Evolutionary conservation across 805 yeast species (phyloP).

Genomic region (Clavispora fructus): DNA sequence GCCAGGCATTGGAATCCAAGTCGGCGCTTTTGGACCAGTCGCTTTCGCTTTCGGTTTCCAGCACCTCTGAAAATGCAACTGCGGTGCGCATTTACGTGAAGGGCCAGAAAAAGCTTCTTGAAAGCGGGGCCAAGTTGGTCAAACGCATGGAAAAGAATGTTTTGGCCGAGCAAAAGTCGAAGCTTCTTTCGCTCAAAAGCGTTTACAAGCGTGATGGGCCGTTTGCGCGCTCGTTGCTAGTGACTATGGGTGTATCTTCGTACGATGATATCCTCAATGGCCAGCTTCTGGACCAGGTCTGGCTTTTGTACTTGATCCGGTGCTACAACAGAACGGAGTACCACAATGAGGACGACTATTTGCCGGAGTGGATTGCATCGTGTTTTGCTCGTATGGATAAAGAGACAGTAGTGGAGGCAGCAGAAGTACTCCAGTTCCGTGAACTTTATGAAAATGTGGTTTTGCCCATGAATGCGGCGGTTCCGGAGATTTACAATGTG

Average conservation of each 20-base stretch:
- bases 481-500: constrained; percentile 52
- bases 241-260: constrained; percentile 52
- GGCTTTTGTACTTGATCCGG: constrained; percentile 61
- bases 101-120: constrained; percentile 46
- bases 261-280: constrained; percentile 48
- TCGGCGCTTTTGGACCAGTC: constrained; percentile 30
- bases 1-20: constrained; percentile 49
- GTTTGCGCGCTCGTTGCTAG: constrained; percentile 50
- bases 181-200: constrained; percentile 50
- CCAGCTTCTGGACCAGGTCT: constrained; percentile 50
- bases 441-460: constrained; percentile 50
- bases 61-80: constrained; percentile 5
- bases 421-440: constrained; percentile 52
- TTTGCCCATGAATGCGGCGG: constrained; percentile 41
- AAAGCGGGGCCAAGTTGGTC: constrained; percentile 39
- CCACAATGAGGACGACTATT: constrained; percentile 25
- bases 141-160: constrained; percentile 42
- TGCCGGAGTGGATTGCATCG: constrained; percentile 49
- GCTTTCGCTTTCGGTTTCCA: constrained; percentile 12
- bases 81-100: constrained; percentile 42
- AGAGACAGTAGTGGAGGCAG: constrained; percentile 39
- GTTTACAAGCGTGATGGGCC: constrained; percentile 50
- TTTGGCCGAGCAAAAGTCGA: constrained; percentile 39
- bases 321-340: constrained; percentile 42
- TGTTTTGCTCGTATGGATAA: constrained; percentile 32